Conservation (phyloP, 306 rosid species). For the Corylus americana region DNA sequence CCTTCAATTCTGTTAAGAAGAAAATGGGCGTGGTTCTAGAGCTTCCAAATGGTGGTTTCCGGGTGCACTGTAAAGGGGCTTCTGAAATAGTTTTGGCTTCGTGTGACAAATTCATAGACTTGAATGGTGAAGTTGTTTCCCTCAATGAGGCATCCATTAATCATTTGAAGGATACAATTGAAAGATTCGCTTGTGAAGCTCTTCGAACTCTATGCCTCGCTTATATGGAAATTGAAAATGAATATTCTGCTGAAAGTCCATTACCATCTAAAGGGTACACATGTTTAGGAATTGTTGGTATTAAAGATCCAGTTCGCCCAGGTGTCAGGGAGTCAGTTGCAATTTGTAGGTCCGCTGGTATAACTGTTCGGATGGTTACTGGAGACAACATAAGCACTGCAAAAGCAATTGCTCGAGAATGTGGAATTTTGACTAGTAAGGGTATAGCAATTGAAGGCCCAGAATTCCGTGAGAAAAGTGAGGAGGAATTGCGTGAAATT, state of each 20-base stretch:
- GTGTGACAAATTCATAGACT: conserved; percentile 66
- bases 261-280: conserved; percentile 69
- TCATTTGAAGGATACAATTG: conserved; percentile 59
- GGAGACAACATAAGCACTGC: conserved; percentile 98
- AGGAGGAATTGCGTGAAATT: conserved; percentile 57
- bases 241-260: conserved; percentile 50
- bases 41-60: conserved; percentile 69
- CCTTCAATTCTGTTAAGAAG: conserved; percentile 89
- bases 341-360: conserved; percentile 93
- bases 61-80: conserved; percentile 91
- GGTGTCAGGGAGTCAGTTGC: conserved; percentile 94
- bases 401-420: conserved; percentile 96
- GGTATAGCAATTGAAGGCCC: conserved; percentile 98
- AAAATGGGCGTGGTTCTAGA: conserved; percentile 80
- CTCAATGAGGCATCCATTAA: conserved; percentile 55
- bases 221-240: conserved; percentile 63
- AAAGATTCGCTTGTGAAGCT: conserved; percentile 82
- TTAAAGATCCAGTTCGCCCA: conserved; percentile 96
- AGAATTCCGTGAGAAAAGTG: conserved; percentile 76
- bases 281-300: conserved; percentile 92
- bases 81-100: conserved; percentile 83
- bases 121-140: conserved; percentile 60
- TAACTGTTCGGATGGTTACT: conserved; percentile 90
- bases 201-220: conserved; percentile 95
- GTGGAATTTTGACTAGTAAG: conserved; percentile 81